Base-by-base conservation (phyloP, 257 asterid species). In the Apocynum venetum region DNA sequence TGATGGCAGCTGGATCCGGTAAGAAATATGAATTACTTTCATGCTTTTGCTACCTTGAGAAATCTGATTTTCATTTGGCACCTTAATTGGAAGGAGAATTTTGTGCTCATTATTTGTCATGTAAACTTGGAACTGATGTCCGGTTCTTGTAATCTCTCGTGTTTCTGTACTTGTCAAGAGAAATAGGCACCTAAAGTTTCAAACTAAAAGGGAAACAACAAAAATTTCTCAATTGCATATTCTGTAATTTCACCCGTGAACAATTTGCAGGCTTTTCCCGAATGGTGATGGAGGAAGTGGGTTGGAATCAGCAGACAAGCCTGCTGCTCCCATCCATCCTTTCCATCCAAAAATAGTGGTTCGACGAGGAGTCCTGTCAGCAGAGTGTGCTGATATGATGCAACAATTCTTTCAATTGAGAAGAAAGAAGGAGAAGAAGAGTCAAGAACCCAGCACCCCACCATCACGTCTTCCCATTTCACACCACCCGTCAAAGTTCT, bases 1-100 rank as follows among this genome's bases (percentile, higher is more conserved):
- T 75, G 98, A 96, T 85, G 99, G 99, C 78, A 91, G 99, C 90
- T 96, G 99, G 98, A 93, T 96, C 71, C 91, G 97, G 99, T 93
- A 88, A 77, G 61, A 71, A 25, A 17, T 44, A 10, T 43, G 19
- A 69, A 2, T 6, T 66, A 3, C 5, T 38, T 59, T 65, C 38
- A 69, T 49, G 25, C 47, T 52, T 10, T 75, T 69, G 14, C 44
- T 44, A 31, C 36, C 31, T 11, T 35, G 8, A 41, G 44, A 72
- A 63, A 63, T 74, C 43, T 44, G 43, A 19, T 52, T 9, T 44
- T 43, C 44, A n/a, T 38, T 25, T 40, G 11, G 68, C 14, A 8
- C 4, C 48, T 55, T 43, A 52, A 19, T n/a, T 43, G 46, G 52
- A 38, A 68, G 8, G n/a, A 9, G 19, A 19, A 71, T 44, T 47